Evolutionary conservation across 768 basidiomycete genomes (phyloP).

Genomic region (Rhodotorula toruloides): DNA sequence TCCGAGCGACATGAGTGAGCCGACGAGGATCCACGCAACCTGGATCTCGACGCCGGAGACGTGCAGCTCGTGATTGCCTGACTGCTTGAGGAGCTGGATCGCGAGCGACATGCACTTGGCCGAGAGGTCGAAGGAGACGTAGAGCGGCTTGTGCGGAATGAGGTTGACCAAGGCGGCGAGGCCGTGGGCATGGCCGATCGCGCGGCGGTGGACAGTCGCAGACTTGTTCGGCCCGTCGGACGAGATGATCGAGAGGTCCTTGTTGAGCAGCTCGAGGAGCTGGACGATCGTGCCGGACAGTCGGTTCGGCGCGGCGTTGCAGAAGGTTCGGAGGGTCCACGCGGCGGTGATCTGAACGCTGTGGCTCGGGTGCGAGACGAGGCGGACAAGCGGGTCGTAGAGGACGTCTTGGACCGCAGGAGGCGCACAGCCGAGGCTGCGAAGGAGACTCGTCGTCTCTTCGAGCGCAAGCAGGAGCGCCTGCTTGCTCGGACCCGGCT

Average conservation of each 20-base stretch:
- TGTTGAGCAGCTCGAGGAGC: slow-evolving; percentile 74
- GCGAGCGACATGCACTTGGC: slow-evolving; percentile 73
- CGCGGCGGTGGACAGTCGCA: slow-evolving; percentile 54
- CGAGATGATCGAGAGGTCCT: slow-evolving; percentile 62
- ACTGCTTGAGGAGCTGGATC: slow-evolving; percentile 78
- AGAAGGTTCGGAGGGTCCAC: slow-evolving; percentile 85
- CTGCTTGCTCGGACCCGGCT: slow-evolving; percentile 61
- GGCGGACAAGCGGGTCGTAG: slow-evolving; percentile 73
- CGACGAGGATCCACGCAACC: slow-evolving; percentile 88
- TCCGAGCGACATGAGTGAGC: slow-evolving; percentile 83
- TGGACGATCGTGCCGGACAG: slow-evolving; percentile 71
- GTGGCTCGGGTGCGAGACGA: slow-evolving; percentile 80
- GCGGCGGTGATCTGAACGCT: slow-evolving; percentile 78
- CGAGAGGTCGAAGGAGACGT: slow-evolving; percentile 88
- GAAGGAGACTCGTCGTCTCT: slow-evolving; percentile 78
- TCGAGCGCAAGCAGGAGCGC: slow-evolving; percentile 69
- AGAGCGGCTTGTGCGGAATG: slow-evolving; percentile 79
- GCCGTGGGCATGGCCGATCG: slow-evolving; percentile 82
- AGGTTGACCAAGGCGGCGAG: slow-evolving; percentile 79
- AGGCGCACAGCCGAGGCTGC: slow-evolving; percentile 86
- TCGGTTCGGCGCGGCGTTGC: slow-evolving; percentile 77
- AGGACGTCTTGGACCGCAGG: slow-evolving; percentile 84
- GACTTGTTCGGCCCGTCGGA: slow-evolving; percentile 6
- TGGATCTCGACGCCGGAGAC: slow-evolving; percentile 79
- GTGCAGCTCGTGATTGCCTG: slow-evolving; percentile 82